phyloP scores from a whole-genome alignment of 2,329 filamentous ascomycete species.

The Sodiomyces alkalinus region DNA sequence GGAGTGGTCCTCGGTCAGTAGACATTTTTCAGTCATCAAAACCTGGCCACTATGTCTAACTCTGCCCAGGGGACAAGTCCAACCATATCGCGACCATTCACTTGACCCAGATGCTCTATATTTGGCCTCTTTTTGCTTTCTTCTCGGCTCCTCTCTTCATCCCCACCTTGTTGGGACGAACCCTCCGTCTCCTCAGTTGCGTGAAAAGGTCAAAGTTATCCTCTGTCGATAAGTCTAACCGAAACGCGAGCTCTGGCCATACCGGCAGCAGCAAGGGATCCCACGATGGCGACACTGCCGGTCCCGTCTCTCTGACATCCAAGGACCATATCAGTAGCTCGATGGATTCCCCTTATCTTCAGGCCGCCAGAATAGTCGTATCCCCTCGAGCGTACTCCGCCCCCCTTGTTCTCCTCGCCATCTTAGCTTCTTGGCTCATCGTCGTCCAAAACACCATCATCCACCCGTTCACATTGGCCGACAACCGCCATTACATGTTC shows the following conservation, averaged over 20 bases:
- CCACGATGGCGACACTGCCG: too few species aligned
- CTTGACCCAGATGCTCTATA: conserved; percentile 83
- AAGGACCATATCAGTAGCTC: too few species aligned
- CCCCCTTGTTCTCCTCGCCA: conserved; percentile 18
- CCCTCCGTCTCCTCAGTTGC: too few species aligned
- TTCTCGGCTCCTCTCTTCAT: conserved; percentile 72
- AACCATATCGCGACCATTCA: conserved; percentile 88
- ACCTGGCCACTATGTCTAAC: conserved; percentile 11
- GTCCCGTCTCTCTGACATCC: too few species aligned
- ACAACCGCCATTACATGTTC: conserved; percentile 95
- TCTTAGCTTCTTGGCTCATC: conserved; percentile 23
- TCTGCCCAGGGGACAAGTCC: conserved; percentile 62
- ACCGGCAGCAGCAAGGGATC: not conserved
- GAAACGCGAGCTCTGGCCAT: too few species aligned
- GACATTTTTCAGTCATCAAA: not conserved
- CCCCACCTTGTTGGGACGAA: conserved; percentile 26
- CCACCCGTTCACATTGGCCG: conserved; percentile 88
- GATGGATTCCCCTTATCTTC: conserved; percentile 2
- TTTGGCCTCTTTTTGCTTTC: conserved; percentile 81
- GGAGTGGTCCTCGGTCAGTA: conserved; percentile 78
- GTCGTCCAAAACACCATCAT: conserved; percentile 82
- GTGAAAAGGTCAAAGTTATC: too few species aligned
- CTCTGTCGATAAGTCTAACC: too few species aligned
- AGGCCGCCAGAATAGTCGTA: conserved; percentile 9
- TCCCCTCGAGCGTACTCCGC: conserved; percentile 19